Percentiles rank a stretch among this genome's conserved stretches.
These are phyloP conservation scores for Stephania yunnanensis DNA, from an alignment of 164 flowering plant species.

Conservation along the genomic window DNA sequence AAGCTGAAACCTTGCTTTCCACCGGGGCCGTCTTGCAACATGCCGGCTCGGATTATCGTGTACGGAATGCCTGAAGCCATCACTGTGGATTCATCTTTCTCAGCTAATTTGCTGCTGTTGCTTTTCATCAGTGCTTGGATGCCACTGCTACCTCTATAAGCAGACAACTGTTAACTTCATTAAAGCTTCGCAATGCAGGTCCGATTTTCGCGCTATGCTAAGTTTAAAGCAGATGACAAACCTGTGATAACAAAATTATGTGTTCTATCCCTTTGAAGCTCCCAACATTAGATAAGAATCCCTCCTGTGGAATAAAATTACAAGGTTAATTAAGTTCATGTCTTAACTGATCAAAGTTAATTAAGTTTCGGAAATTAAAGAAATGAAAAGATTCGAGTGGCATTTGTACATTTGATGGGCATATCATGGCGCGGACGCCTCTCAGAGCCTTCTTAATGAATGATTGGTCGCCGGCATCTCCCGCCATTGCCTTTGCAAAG, in stretches of 20 bases:
- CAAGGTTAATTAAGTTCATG: too few species aligned
- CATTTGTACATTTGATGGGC: slow-evolving; percentile 58
- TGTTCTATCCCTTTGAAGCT: slow-evolving; percentile 65
- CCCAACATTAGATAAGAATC: slow-evolving; percentile 43
- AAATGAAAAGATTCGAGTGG: background rate
- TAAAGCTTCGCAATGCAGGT: slow-evolving; percentile 24
- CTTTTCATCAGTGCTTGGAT: slow-evolving; percentile 68
- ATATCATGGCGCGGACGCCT: slow-evolving; percentile 78
- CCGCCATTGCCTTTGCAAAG: slow-evolving; percentile 48
- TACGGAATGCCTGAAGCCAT: slow-evolving; percentile 65
- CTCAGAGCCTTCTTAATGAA: slow-evolving; percentile 60
- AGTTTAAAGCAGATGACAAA: slow-evolving; percentile 17
- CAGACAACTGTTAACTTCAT: slow-evolving; percentile 80
- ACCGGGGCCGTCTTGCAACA: slow-evolving; percentile 56
- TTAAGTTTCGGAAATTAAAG: background rate
- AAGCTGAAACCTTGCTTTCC: slow-evolving; percentile 82
- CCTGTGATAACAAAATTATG: slow-evolving; percentile 79
- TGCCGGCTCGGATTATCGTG: slow-evolving; percentile 75
- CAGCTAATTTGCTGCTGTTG: slow-evolving; percentile 64
- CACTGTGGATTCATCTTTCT: slow-evolving; percentile 62
- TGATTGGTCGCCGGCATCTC: slow-evolving; percentile 43
- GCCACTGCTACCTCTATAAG: slow-evolving; percentile 62
- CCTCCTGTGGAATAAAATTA: slow-evolving; percentile 46
- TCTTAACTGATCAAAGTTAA: background rate
- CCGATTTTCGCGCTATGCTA: background rate